Conservation (phyloP, 495 filamentous ascomycete genomes). For the Tuber calosporum region DNA sequence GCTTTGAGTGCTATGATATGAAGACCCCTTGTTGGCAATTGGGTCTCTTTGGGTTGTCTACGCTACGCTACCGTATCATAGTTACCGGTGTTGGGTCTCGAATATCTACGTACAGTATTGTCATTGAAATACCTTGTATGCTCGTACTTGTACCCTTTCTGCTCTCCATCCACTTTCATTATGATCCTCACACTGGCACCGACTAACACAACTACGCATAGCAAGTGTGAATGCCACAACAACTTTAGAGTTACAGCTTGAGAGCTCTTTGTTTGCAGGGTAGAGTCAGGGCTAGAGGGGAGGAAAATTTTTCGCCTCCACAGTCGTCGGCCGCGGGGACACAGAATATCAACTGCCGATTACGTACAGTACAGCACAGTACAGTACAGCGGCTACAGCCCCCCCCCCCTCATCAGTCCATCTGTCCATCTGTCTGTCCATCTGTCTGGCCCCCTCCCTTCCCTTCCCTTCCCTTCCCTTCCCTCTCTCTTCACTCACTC, state of each 20-base stretch:
- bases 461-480: slow-evolving; percentile 19
- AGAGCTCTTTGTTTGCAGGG: slow-evolving; percentile 2
- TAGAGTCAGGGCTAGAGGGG: not conserved
- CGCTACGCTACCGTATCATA: too few species aligned
- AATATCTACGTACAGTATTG: not conserved
- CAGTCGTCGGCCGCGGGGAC: not conserved
- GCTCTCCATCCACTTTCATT: not conserved
- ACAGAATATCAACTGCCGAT: slow-evolving; percentile 29
- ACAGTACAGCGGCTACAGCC: too few species aligned
- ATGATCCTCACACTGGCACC: not conserved
- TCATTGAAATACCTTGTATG: not conserved
- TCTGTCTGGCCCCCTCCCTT: slow-evolving; percentile 25
- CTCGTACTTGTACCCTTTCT: too few species aligned
- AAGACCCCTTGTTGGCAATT: not conserved
- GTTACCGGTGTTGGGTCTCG: not conserved
- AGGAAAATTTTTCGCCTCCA: not conserved
- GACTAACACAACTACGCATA: not conserved
- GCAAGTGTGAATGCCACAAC: not conserved
- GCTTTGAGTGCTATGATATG: not conserved
- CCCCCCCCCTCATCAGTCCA: slow-evolving; percentile 16
- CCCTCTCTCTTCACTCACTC: slow-evolving; percentile 13
- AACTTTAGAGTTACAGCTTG: not conserved
- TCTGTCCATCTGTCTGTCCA: too few species aligned
- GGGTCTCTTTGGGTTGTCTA: too few species aligned
- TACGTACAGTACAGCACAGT: slow-evolving; percentile 30